Base-by-base conservation (phyloP, 345 rosid species). In the Brassica napus region DNA sequence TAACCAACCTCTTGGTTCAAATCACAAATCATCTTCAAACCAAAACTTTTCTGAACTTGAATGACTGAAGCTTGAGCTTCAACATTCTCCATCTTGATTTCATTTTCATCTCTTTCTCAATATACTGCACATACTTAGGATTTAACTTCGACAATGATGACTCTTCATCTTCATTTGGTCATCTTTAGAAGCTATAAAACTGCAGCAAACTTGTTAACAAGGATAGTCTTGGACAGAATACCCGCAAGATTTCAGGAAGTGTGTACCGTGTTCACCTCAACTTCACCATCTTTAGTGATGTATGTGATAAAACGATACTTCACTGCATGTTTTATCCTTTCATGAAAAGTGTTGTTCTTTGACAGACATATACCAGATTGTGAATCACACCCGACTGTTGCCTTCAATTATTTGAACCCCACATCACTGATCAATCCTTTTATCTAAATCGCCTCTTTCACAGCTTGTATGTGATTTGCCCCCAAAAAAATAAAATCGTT, bases 61-160 rank as follows among this genome's bases (percentile, higher is more conserved):
- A 37, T 37, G 11, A 37, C 11, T 37, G 44, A 37, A 37, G 44
- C 12, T 37, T 37, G 44, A 37, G 44, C 44, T 37, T 37, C 44
- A 37, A 37, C 44, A 37, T 21, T 37, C 24, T 66, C 70, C 70
- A 37, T 31, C 16, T 66, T 66, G 54, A 66, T 65, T 65, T 52
- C 21, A 39, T 31, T 66, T 66, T 66, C 70, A 66, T 67, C 71
- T 67, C 11, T 0, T 44, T 11, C 71, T 39, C 55, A 42, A 67
- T 1, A 66, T 37, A 66, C 1, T 21, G 9, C 16, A 66, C 70
- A 0, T 0, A 9, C 32, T 10, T 67, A 0, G 70, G 18, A 66
- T 12, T 42, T 39, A 39, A 67, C 57, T 67, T 32, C n/a, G 31
- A 5, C 71, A 5, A 11, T 0, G 32, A 6, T 21, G 57, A 4